Base-by-base conservation (phyloP, 2,329 filamentous ascomycete species). In the Metarhizium rileyi region DNA sequence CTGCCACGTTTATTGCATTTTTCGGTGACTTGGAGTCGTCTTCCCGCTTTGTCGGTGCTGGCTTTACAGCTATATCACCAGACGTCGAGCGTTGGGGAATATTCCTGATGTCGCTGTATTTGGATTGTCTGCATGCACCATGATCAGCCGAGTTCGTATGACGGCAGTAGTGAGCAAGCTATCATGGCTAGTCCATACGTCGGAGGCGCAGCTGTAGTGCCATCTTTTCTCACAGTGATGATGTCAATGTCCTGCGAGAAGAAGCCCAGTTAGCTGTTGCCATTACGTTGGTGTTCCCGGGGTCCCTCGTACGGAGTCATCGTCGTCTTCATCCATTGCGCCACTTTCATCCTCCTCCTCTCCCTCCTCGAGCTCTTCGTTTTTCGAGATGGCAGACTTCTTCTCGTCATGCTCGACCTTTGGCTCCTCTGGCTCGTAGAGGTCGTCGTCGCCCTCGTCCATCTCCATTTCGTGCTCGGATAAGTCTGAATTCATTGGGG, bases 361-460 rank as follows among this genome's bases (percentile, higher is more conserved):
- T 22, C 79, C 81, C 56, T 82, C 78, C 53, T 83, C 80, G 47
- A 82, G 65, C 57, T 82, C 79, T 40, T 79, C 78, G 46, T 73
- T 65, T 28, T 70, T 70, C 9, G 62, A 55, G 2, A 62, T 47
- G 40, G 57, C 51, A 52, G 57, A 61, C 56, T 61, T 60, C 18
- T 62, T 60, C 8, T 63, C 58, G 14, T 57, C 54, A 9, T 55
- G 56, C 49, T 73, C 62, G 20, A 61, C 59, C 46, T 69, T 69
- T 36, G 73, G 69, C 63, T 82, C 79, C 52, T 83, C 80, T 1
- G 77, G 75, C 51, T 75, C 76, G 61, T 84, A 84, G 59, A 84
- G 81, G 64, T 84, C 81, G 55, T 84, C 81, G 46, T 84, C 81
- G 46, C 83, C 80, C 55, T 84, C 80, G 64, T 84, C 81, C 51